Conservation (phyloP, 2,329 filamentous ascomycete genomes). For the Aureobasidium sp. region DNA sequence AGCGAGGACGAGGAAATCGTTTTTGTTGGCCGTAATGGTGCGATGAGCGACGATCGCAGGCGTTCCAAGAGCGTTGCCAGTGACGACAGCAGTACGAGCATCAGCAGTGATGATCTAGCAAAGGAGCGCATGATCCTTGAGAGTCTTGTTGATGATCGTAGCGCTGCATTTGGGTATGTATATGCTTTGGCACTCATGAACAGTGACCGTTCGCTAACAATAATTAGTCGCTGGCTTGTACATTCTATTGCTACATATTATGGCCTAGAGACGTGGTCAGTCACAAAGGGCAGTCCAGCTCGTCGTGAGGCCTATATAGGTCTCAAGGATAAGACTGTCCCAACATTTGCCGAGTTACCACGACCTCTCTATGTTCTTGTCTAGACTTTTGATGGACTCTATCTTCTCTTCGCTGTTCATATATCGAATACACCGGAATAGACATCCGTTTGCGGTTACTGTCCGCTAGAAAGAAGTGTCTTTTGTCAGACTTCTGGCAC, state of each 20-base stretch:
- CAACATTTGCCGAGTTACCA: constrained; percentile 43
- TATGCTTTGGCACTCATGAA: neutral
- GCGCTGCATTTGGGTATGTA: constrained; percentile 73
- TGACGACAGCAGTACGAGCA: constrained; percentile 2
- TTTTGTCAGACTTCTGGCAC: neutral
- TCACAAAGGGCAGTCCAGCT: constrained; percentile 62
- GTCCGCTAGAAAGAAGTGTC: neutral
- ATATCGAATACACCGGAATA: neutral
- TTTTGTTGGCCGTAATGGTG: constrained; percentile 66
- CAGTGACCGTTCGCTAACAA: neutral
- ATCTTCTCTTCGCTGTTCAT: neutral
- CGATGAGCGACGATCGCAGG: constrained; percentile 53
- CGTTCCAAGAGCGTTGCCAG: constrained; percentile 42
- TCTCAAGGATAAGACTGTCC: constrained; percentile 43
- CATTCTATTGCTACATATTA: constrained; percentile 92
- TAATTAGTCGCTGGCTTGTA: constrained; percentile 75
- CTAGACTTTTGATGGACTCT: constrained; percentile 12
- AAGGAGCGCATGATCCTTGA: constrained; percentile 73
- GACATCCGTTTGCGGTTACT: neutral
- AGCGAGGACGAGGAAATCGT: constrained; percentile 80
- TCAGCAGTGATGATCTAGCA: constrained; percentile 39
- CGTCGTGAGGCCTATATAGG: constrained; percentile 79
- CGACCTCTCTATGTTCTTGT: constrained; percentile 57
- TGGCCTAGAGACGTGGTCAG: constrained; percentile 74
- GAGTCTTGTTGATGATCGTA: constrained; percentile 64